A percentile compares a stretch with the other conserved stretches of the same genome.
Conservation (phyloP, 768 basidiomycete species). For the Leccinum uliginosum region DNA sequence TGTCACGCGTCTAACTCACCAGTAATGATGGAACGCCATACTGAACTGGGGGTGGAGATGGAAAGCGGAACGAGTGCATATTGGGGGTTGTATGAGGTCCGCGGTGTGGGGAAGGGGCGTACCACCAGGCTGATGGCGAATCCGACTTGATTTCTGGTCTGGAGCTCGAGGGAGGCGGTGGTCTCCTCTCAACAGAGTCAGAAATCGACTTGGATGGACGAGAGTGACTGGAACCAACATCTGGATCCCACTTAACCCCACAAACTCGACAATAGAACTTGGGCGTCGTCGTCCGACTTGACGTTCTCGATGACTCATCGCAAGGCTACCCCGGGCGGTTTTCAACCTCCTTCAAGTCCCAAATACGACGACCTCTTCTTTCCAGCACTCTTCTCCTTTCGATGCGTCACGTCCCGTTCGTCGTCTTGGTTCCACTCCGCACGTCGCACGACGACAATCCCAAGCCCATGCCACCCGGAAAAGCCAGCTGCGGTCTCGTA, state of each 20-base stretch:
- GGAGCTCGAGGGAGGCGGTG: neutral
- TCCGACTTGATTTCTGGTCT: slow-evolving; percentile 7
- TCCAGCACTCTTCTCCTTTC: neutral
- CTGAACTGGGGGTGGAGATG: slow-evolving; percentile 10
- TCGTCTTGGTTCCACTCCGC: neutral
- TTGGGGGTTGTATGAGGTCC: slow-evolving; percentile 4
- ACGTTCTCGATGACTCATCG: neutral
- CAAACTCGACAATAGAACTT: neutral
- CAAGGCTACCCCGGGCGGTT: slow-evolving; percentile 12
- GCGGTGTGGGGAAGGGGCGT: slow-evolving; percentile 3
- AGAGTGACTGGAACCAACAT: neutral
- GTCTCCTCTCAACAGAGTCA: slow-evolving; percentile 2
- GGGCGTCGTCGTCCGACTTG: neutral
- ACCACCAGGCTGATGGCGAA: slow-evolving; percentile 9
- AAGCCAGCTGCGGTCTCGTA: slow-evolving; percentile 28
- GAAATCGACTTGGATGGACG: neutral
- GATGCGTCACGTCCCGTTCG: neutral
- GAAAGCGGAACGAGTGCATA: slow-evolving; percentile 7
- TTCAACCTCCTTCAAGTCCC: too few relatives aligned
- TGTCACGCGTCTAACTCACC: too few relatives aligned
- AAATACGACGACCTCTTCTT: neutral
- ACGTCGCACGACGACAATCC: slow-evolving; percentile 6
- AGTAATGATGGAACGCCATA: slow-evolving; percentile 12
- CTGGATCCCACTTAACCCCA: slow-evolving; percentile 15
- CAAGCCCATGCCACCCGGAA: slow-evolving; percentile 27